Evolutionary conservation across 768 basidiomycete genomes (phyloP).

Genomic region (Lyophyllum decastes): DNA sequence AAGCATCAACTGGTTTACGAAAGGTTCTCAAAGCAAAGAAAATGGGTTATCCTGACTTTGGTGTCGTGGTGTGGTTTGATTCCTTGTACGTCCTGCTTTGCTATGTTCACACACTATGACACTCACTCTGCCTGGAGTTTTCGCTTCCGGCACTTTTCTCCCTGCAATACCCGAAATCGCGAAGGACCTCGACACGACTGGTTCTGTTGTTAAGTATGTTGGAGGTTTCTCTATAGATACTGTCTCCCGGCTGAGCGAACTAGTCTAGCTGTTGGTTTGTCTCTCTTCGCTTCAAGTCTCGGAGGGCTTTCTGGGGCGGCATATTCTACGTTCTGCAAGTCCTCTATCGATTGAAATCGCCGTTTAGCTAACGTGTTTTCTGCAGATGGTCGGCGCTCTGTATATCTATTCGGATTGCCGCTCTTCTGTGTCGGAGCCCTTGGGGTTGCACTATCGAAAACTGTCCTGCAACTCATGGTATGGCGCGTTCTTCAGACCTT

Average conservation of each 20-base stretch:
- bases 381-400: constrained; percentile 52
- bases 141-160: constrained; percentile 13
- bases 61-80: constrained; percentile 18
- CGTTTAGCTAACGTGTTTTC: background rate
- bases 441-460: constrained; percentile 44
- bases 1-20: constrained; percentile 13
- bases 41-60: constrained; percentile 9
- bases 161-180: constrained; percentile 18
- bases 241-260: background rate
- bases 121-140: constrained; percentile 1
- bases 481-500: constrained; percentile 60
- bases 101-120: background rate
- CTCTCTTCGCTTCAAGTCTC: background rate
- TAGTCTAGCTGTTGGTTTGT: constrained; percentile 1
- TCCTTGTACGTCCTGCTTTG: constrained; percentile 4
- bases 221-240: background rate
- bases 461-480: constrained; percentile 42
- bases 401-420: constrained; percentile 55
- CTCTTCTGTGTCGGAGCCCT: constrained; percentile 49
- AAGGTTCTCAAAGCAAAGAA: constrained; percentile 12
- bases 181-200: constrained; percentile 11
- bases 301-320: background rate
- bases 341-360: background rate
- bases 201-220: constrained; percentile 12
- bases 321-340: constrained; percentile 22